Percentiles rank a stretch among this genome's conserved stretches.
phyloP scores from a whole-genome alignment of 1,284 basidiomycete species.

The Melampsora americana region DNA sequence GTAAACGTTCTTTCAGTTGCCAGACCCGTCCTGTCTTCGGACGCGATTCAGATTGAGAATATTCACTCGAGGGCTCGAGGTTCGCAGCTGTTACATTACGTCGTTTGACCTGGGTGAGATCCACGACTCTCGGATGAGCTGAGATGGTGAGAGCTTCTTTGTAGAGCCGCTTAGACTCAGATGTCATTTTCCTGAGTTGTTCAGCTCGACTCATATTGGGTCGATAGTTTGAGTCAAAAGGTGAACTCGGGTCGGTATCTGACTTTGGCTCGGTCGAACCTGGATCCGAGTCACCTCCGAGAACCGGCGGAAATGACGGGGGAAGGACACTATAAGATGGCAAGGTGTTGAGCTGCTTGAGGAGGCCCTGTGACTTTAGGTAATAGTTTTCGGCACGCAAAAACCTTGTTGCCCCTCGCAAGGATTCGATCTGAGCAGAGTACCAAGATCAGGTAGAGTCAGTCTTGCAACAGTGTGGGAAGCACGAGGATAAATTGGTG shows the following conservation, averaged over 20 bases:
- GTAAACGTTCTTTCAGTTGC: slow-evolving; percentile 38
- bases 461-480: neutral
- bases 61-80: neutral
- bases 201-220: slow-evolving; percentile 7
- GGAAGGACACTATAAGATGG: slow-evolving; percentile 61
- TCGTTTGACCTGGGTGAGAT: slow-evolving; percentile 35
- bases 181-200: slow-evolving; percentile 18
- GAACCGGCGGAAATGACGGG: slow-evolving; percentile 47
- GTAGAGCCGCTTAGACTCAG: slow-evolving; percentile 31
- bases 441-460: slow-evolving; percentile 43
- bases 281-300: slow-evolving; percentile 17
- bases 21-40: slow-evolving; percentile 11
- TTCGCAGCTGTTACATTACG: neutral
- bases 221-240: neutral
- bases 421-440: slow-evolving; percentile 70
- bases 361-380: slow-evolving; percentile 81
- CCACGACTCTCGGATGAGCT: slow-evolving; percentile 24
- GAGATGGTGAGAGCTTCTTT: slow-evolving; percentile 33
- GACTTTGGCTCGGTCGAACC: neutral
- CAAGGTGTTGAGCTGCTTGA: slow-evolving; percentile 72
- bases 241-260: neutral
- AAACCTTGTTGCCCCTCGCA: slow-evolving; percentile 82
- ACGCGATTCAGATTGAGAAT: neutral
- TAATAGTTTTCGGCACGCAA: slow-evolving; percentile 85
- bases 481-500: slow-evolving; percentile 31